Conservation (phyloP, 495 filamentous ascomycete species). For the Neurospora sp. region DNA sequence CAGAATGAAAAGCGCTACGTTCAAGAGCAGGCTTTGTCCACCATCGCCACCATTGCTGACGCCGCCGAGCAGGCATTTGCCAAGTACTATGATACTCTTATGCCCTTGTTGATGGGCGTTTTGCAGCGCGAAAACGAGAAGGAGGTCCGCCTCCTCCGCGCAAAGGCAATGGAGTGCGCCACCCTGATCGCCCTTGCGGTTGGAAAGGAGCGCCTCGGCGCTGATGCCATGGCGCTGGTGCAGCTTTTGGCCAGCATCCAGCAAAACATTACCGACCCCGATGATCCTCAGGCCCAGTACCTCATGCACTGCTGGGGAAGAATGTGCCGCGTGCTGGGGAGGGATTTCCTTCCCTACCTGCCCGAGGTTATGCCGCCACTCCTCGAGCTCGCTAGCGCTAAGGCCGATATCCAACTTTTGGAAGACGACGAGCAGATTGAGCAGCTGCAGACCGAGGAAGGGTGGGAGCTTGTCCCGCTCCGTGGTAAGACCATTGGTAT, state of each 20-base stretch:
- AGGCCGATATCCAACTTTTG: slow-evolving; percentile 93
- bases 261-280: slow-evolving; percentile 73
- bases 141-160: slow-evolving; percentile 80
- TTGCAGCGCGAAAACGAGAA: slow-evolving; percentile 81
- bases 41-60: slow-evolving; percentile 96
- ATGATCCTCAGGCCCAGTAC: slow-evolving; percentile 95
- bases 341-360: slow-evolving; percentile 86
- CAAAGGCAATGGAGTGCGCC: slow-evolving; percentile 99
- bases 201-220: slow-evolving; percentile 81
- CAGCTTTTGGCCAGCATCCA: slow-evolving; percentile 82
- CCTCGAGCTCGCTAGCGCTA: slow-evolving; percentile 80
- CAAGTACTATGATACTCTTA: slow-evolving; percentile 90
- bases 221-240: slow-evolving; percentile 76
- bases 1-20: slow-evolving; percentile 89
- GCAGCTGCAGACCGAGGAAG: slow-evolving; percentile 87
- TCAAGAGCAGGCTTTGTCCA: slow-evolving; percentile 95
- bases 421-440: slow-evolving; percentile 94
- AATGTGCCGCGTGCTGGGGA: slow-evolving; percentile 89
- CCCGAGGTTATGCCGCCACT: slow-evolving; percentile 91
- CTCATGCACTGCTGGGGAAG: slow-evolving; percentile 98
- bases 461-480: slow-evolving; percentile 94
- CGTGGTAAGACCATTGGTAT: slow-evolving; percentile 98
- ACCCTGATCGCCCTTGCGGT: slow-evolving; percentile 94
- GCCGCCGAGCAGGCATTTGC: slow-evolving; percentile 91
- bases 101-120: slow-evolving; percentile 89